Base-by-base conservation (phyloP, 148 eudicot genomes). In the Fagopyrum esculentum region DNA sequence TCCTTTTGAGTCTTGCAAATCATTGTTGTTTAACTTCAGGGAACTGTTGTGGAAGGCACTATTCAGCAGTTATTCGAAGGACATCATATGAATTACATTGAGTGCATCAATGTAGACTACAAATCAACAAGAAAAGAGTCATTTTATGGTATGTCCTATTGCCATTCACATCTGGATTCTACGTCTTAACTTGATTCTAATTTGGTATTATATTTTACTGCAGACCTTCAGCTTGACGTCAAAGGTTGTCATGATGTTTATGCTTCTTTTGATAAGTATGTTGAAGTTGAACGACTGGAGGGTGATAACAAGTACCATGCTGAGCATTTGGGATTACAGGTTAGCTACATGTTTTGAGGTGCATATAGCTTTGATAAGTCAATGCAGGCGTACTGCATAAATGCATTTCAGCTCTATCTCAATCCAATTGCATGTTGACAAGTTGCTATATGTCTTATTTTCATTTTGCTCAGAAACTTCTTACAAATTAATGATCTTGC, bases 211-310 rank as follows among this genome's bases (percentile, higher is more conserved):
- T 69, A 12, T 86, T 78, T 49, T 70, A 48, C 40, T 54, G 51
- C 87, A 94, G 98, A 93, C 74, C 93, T 93, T 77, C 98, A 93
- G 81, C 98, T 93, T 80, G 98, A 93, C 83, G 98, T 94, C 26
- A 94, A 94, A 84, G 98, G 97, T 47, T 94, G 98, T 78, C 81
- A 83, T 60, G 83, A 83, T 81, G 86, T 85, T 72, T 83, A 83
- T 81, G 88, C 84, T 77, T 85, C 88, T 77, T 85, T 85, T 77
- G 88, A 85, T 78, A 86, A 86, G 83, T 86, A 83, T 78, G 89
- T 86, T 55, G 89, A 83, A 73, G 86, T 83, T 77, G 89, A 86
- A 56, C 77, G 75, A 50, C 80, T 86, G 74, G 85, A 83, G 68
- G 87, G 84, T 77, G 87, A 81, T 52, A 84, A 84, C 75, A 84